These are phyloP conservation scores for Macrocybe sp. DNA, from an alignment of 1,284 basidiomycete genomes.

Conservation along the genomic window DNA sequence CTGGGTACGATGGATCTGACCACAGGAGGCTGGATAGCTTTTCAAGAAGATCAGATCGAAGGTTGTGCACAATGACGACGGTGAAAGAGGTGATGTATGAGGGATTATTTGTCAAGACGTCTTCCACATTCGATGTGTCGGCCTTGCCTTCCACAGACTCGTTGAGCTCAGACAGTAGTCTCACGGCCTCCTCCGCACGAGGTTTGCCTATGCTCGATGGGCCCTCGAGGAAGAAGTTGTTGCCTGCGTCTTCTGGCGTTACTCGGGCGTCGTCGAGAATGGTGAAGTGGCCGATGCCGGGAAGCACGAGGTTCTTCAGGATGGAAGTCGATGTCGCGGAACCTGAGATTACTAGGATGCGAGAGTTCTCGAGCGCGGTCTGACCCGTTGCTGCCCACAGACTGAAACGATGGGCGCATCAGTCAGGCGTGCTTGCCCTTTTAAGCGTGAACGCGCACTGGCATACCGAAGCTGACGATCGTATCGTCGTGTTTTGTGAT, in stretches of 20 bases:
- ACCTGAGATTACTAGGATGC: constrained; percentile 77
- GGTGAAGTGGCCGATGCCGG: constrained; percentile 90
- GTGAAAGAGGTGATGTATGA: constrained; percentile 58
- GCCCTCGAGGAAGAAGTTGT: constrained; percentile 93
- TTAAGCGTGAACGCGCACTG: background rate
- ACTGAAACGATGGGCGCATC: constrained; percentile 33
- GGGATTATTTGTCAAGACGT: constrained; percentile 52
- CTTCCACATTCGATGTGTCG: constrained; percentile 50
- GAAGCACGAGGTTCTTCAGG: constrained; percentile 93
- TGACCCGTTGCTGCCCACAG: constrained; percentile 96
- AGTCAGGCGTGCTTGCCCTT: background rate
- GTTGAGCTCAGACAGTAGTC: constrained; percentile 83
- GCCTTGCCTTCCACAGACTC: constrained; percentile 76
- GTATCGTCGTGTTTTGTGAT: constrained; percentile 84
- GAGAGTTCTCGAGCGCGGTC: constrained; percentile 81
- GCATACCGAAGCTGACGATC: constrained; percentile 86
- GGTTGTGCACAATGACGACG: constrained; percentile 83
- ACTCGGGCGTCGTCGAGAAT: constrained; percentile 70
- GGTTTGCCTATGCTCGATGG: constrained; percentile 72
- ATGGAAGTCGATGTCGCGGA: constrained; percentile 82
- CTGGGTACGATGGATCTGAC: constrained; percentile 51
- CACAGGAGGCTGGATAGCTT: constrained; percentile 66
- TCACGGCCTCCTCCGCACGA: constrained; percentile 78
- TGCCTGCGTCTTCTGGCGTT: constrained; percentile 77
- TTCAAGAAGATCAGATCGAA: constrained; percentile 51